phyloP scores from a whole-genome alignment of 768 basidiomycete genomes.

The Tulasnella sp. region DNA sequence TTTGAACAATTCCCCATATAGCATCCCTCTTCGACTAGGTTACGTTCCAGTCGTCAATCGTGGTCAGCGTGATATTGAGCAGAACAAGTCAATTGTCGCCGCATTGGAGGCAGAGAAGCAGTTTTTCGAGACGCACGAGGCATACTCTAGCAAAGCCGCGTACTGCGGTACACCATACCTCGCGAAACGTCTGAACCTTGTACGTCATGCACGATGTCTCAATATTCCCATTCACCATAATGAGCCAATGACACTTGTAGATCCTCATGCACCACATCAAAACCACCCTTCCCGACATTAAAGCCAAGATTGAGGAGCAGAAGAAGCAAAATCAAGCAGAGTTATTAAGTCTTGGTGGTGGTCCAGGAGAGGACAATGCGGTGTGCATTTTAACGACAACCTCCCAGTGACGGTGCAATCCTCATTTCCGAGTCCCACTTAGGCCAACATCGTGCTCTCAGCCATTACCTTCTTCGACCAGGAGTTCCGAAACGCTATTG shows the following conservation, averaged over 20 bases:
- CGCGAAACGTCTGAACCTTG: slow-evolving; percentile 89
- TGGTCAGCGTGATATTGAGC: slow-evolving; percentile 94
- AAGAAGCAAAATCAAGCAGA: slow-evolving; percentile 81
- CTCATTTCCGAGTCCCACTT: not conserved
- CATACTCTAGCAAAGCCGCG: slow-evolving; percentile 87
- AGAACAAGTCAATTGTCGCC: slow-evolving; percentile 66
- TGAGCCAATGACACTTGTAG: slow-evolving; percentile 36
- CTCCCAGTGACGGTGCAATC: not conserved
- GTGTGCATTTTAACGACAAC: slow-evolving; percentile 25
- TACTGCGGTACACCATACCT: slow-evolving; percentile 94
- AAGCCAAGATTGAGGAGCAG: slow-evolving; percentile 84
- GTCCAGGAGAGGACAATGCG: slow-evolving; percentile 73
- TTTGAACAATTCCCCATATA: no score
- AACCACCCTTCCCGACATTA: slow-evolving; percentile 94
- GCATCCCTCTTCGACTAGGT: slow-evolving; percentile 85
- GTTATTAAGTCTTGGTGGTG: slow-evolving; percentile 72
- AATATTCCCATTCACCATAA: not conserved
- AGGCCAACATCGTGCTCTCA: slow-evolving; percentile 74
- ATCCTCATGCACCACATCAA: slow-evolving; percentile 99
- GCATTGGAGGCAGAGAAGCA: slow-evolving; percentile 85
- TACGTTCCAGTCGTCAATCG: slow-evolving; percentile 97
- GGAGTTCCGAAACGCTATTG: slow-evolving; percentile 93
- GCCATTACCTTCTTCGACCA: slow-evolving; percentile 97
- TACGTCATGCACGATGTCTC: slow-evolving; percentile 29
- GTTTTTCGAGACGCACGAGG: slow-evolving; percentile 90